These are phyloP conservation scores for Calvatia gigantea DNA, from an alignment of 768 basidiomycete genomes.

Conservation along the genomic window DNA sequence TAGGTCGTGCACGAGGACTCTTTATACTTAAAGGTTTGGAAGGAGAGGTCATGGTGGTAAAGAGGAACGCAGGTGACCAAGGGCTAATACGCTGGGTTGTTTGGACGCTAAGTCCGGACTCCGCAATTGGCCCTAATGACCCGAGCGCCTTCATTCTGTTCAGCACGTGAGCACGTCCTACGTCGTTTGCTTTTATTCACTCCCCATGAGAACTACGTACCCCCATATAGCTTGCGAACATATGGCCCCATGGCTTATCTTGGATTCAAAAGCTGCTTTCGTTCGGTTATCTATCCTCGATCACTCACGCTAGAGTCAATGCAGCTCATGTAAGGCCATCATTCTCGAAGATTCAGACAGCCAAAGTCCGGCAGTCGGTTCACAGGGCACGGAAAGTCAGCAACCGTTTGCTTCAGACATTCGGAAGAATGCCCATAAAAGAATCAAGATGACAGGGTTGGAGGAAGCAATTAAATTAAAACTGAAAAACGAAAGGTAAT, in stretches of 20 bases:
- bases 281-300: neutral
- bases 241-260: neutral
- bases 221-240: no score
- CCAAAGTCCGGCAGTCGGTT: no score
- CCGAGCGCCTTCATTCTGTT: neutral
- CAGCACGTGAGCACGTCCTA: neutral
- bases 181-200: neutral
- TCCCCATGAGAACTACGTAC: neutral
- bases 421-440: neutral
- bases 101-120: neutral
- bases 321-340: no score
- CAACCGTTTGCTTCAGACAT: neutral
- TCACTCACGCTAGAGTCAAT: no score
- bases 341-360: no score
- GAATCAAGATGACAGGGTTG: no score
- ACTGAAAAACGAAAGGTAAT: no score
- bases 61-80: conserved; percentile 1
- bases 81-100: neutral
- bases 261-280: neutral
- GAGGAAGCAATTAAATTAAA: no score
- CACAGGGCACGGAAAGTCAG: no score
- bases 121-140: no score
- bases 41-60: conserved; percentile 45
- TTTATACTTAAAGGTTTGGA: conserved; percentile 54
- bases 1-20: conserved; percentile 22